Percentiles rank a stretch among this genome's conserved stretches.
Conservation (phyloP, 352 stramenopile species). For the Pythium guiyangense region DNA sequence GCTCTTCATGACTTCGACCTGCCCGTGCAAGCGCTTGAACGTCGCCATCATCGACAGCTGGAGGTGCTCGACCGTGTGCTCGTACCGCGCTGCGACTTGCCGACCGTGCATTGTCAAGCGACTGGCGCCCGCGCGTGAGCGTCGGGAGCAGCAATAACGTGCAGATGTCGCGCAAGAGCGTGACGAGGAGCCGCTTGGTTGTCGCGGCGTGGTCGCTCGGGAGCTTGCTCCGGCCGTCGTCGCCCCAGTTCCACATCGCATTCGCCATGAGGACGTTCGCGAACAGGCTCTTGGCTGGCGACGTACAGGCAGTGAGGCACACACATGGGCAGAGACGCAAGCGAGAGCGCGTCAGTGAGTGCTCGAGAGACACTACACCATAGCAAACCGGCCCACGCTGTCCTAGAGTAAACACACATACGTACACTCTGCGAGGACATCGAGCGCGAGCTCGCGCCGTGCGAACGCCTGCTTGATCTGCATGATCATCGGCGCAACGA, state of each 20-base stretch:
- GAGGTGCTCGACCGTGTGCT: conserved; percentile 31
- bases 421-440: conserved; percentile 59
- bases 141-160: conserved; percentile 62
- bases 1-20: conserved; percentile 76
- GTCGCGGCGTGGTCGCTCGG: conserved; percentile 39
- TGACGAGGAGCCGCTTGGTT: conserved; percentile 54
- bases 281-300: conserved; percentile 51
- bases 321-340: too few relatives aligned
- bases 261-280: conserved; percentile 74
- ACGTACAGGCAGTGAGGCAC: neutral
- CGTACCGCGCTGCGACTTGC: conserved; percentile 39
- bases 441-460: conserved; percentile 64
- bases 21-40: conserved; percentile 57
- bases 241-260: conserved; percentile 78
- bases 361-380: neutral
- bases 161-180: conserved; percentile 38
- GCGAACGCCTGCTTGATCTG: conserved; percentile 81
- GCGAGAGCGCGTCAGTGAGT: too few relatives aligned
- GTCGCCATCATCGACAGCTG: conserved; percentile 54
- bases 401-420: neutral
- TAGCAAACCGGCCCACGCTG: neutral
- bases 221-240: conserved; percentile 53
- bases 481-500: conserved; percentile 87
- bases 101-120: conserved; percentile 52
- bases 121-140: conserved; percentile 63